Evolutionary conservation across 148 eudicot genomes (phyloP).

Genomic region (Polygonum maritimum): DNA sequence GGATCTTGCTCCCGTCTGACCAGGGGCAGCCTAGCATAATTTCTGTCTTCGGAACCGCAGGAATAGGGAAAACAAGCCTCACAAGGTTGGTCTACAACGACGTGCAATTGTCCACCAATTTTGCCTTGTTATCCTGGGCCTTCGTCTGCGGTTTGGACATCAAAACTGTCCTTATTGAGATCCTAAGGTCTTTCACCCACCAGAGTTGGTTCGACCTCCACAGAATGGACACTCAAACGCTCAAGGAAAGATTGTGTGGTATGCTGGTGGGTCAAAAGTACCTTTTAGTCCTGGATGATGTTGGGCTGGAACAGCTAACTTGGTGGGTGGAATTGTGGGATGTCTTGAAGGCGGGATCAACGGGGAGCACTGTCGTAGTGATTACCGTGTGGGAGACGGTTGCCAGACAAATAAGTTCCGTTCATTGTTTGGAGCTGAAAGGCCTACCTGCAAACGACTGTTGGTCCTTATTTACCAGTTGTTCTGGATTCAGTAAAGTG

Average conservation of each 20-base stretch:
- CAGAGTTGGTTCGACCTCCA: background rate
- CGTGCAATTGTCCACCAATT: background rate
- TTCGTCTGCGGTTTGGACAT: background rate
- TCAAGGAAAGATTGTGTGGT: background rate
- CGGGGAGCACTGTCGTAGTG: background rate
- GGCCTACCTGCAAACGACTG: conserved; percentile 1
- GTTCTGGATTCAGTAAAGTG: conserved; percentile 1
- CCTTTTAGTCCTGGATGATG: background rate
- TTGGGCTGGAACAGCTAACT: background rate
- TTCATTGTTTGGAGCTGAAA: background rate
- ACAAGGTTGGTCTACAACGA: background rate
- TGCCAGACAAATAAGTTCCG: background rate
- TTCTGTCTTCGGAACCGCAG: background rate
- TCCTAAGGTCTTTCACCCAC: background rate
- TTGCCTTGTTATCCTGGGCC: background rate
- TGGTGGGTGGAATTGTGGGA: background rate
- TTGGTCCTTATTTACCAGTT: conserved; percentile 15
- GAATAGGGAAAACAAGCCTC: background rate
- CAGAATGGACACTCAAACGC: background rate
- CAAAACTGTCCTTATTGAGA: background rate
- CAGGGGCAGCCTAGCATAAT: background rate
- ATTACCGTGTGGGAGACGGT: background rate
- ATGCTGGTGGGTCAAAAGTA: background rate
- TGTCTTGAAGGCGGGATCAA: background rate
- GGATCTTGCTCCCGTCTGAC: background rate